Evolutionary conservation across 148 eudicot genomes (phyloP), one percentile per base, ranked within the genome.

Genomic region (Vaccinium macrocarpon): DNA sequence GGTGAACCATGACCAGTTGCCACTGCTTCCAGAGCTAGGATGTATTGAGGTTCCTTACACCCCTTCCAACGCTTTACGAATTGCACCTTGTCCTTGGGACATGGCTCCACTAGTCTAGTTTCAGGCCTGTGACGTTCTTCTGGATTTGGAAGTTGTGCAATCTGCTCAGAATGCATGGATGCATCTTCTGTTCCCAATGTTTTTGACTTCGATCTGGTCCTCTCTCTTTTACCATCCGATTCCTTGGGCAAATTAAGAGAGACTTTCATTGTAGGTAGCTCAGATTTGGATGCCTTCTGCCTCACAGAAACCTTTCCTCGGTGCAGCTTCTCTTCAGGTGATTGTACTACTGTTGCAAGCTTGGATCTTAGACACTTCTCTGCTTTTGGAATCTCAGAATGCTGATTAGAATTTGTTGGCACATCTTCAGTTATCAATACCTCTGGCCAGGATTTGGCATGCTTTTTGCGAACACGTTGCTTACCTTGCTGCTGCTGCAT

Each of bases 11-110:
- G 27, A 29, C 23, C 61, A 15, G 15, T 25, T 56, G 6, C 19
- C 49, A 79, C 82, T 32, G 18, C n/a, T 79, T 27, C 81, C 55
- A 64, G 71, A 23, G 71, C 71, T 64, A 53, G 81, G 62, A 27
- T 21, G n/a, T 59, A 79, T 27, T 78, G 64, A 79, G 66, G 23
- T 77, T 29, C 59, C 61, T 51, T 25, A 2, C 4, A 1, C 21
- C 29, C 18, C 21, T 50, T 25, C 49, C 7, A 18, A 77, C 3
- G 19, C 42, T 50, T 77, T 12, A 14, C 80, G 29, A 5, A 68
- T 9, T 56, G 82, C 23, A 55, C 9, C 50, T 56, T 48, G 35
- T 27, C 82, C 15, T 18, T 27, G 21, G 23, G 32, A 2, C 13
- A 55, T 79, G 48, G 1, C 70, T 79, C 50, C n/a, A 56, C 55